A percentile compares a stretch with the other conserved stretches of the same genome.
Evolutionary conservation across 2,329 filamentous ascomycete species (phyloP).

Genomic region (Ophiognomonia clavigignenti-juglandacearum): DNA sequence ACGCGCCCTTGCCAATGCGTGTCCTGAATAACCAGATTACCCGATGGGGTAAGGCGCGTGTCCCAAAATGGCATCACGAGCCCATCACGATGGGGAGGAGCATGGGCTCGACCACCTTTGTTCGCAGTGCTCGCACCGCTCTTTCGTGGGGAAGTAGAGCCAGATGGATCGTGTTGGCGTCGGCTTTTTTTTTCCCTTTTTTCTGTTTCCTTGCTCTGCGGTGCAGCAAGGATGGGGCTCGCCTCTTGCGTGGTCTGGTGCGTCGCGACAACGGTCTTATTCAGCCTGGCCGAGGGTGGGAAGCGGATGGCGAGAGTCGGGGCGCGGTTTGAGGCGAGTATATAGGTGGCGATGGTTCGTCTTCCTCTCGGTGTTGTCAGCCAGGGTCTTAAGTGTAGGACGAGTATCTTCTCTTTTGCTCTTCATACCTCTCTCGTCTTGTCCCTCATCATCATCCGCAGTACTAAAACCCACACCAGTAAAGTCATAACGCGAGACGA

Average conservation of each 20-base stretch:
- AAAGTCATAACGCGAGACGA: not conserved
- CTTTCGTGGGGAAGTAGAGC: not conserved
- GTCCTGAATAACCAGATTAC: slow-evolving; percentile 9
- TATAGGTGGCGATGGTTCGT: not conserved
- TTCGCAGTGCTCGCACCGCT: not conserved
- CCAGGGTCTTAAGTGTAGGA: not conserved
- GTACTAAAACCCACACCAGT: not conserved
- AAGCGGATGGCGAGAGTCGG: not conserved
- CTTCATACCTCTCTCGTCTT: not conserved
- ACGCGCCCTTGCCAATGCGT: not conserved
- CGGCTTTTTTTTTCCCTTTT: not conserved
- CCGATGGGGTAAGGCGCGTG: not conserved
- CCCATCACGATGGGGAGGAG: not conserved
- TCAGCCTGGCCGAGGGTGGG: not conserved
- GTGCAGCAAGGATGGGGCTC: not conserved
- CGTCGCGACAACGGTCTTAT: not conserved
- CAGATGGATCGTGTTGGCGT: not conserved
- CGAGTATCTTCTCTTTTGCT: not conserved
- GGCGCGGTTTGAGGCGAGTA: not conserved
- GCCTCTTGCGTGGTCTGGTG: not conserved
- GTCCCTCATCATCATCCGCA: too few relatives aligned
- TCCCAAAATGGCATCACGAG: not conserved
- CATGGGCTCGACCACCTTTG: not conserved
- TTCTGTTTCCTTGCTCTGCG: too few relatives aligned
- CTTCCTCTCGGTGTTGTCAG: not conserved